Base-by-base conservation (phyloP, 169 alveolate genomes). In the Besnoitia besnoiti region DNA sequence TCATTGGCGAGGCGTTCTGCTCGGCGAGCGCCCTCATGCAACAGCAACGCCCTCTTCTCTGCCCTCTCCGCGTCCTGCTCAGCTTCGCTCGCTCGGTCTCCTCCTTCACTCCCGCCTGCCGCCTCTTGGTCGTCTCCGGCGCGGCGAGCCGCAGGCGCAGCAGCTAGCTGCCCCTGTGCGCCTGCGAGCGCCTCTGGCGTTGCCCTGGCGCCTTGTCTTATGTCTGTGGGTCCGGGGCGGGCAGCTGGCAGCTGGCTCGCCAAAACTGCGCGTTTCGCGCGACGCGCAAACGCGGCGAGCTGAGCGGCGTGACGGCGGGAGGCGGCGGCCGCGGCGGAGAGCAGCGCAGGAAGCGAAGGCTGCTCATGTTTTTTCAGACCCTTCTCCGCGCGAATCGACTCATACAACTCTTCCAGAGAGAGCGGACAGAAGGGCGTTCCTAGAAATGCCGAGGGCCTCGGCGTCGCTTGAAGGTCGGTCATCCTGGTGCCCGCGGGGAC, bases 381-480 rank as follows among this genome's bases (percentile, higher is more conserved):
- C 37, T 59, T 37, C 33, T 84, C 90, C 44, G 39, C 44, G 76
- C 46, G 55, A 33, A 50, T 21, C 42, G 50, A 19, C 49, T 85
- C 91, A 24, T 55, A 49, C 47, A 85, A 62, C 55, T 85, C 80
- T 3, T 50, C 91, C 30, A 85, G 80, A 30, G 82, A 55, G 24
- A 51, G 59, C 37, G 91, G 80, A 7, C 91, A 85, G 16, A 85
- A 46, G 8, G 91, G 82, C 33, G 91, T 85, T 7, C 91, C 91
- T 50, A 85, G 27, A 55, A 85, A 85, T 16, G 80, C 39, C 55
- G 77, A 85, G 16, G 50, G 50, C 5, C 59, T 14, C 12, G 62
- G n/a, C 35, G 55, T 49, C 55, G 55, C 55, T 49, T 5, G 24
- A 49, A 5, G n/a, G n/a, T n/a, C n/a, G n/a, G n/a, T n/a, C n/a